Base-by-base conservation (phyloP, 169 alveolate species). In the Perkinsus chesapeaki region DNA sequence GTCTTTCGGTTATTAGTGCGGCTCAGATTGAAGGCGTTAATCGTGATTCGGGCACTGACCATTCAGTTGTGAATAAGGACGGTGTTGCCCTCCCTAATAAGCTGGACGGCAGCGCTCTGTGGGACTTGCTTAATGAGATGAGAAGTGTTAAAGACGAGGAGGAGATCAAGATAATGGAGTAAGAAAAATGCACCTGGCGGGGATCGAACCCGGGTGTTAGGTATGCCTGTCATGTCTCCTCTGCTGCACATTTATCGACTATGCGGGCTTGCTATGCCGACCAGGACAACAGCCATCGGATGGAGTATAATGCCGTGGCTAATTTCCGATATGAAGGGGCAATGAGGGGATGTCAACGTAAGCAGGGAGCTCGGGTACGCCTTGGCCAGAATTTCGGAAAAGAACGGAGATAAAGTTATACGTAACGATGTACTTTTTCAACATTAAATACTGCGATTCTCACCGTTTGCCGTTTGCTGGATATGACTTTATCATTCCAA, bases 151-250 rank as follows among this genome's bases (percentile, higher is more conserved):
- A 92, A 39, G 91, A 48, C 73, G 93, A 20, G 39, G 91, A 92
- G 39, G 93, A 92, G 93, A 27, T 92, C 73, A 16, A 27, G 38
- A 72, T 92, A 27, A 7, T 92, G 92, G 91, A 92, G 73, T 92
- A 60, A 36, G 91, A 37, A 0, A 19, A 10, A 47, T 47, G 19
- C 27, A 47, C 60, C 60, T 43, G 60, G 60, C 5, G 16, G 5
- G 60, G 60, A 43, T 43, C 60, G 60, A 16, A 0, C 27, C 31
- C 82, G 12, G 23, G 82, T 23, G 12, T 60, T 16, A 60, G 82
- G 27, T 60, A 60, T 34, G 82, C 82, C 31, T 60, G 82, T 34
- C 82, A 12, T 5, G 82, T 60, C 12, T 60, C 82, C 27, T 60
- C 82, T 0, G 12, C 82, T 3, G 82, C 82, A 16, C 82, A 60